Evolutionary conservation across 1,284 basidiomycete species (phyloP).

Genomic region (Leccinum solheimii): DNA sequence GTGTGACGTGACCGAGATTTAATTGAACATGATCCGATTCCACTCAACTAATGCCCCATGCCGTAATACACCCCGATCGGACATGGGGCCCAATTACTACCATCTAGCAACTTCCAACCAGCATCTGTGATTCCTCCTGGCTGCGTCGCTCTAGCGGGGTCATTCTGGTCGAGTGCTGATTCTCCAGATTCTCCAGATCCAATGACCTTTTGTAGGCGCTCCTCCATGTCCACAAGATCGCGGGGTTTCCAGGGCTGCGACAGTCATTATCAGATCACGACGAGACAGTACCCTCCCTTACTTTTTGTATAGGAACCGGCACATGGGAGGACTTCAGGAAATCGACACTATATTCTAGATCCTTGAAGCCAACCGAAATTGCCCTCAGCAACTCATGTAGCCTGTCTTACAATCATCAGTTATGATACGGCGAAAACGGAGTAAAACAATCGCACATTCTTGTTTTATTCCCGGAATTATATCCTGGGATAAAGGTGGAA

Average conservation of each 20-base stretch:
- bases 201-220: slow-evolving; percentile 43
- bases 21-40: background rate
- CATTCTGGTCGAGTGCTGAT: background rate
- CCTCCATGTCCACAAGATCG: slow-evolving; percentile 54
- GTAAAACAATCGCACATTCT: slow-evolving; percentile 38
- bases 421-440: background rate
- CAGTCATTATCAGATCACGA: slow-evolving; percentile 4
- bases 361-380: slow-evolving; percentile 20
- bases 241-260: slow-evolving; percentile 48
- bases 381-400: slow-evolving; percentile 22
- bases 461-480: slow-evolving; percentile 25
- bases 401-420: slow-evolving; percentile 19
- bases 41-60: background rate
- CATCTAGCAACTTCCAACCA: slow-evolving; percentile 56
- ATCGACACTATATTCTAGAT: slow-evolving; percentile 20
- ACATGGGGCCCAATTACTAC: slow-evolving; percentile 55
- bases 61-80: slow-evolving; percentile 60
- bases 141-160: background rate
- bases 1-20: slow-evolving; percentile 22
- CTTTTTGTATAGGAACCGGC: slow-evolving; percentile 14
- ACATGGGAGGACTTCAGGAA: slow-evolving; percentile 15
- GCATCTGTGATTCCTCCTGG: slow-evolving; percentile 2
- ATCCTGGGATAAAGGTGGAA: slow-evolving; percentile 46
- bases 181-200: slow-evolving; percentile 7
- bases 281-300: slow-evolving; percentile 8